Evolutionary conservation across 106 monocot species (phyloP), one percentile per base, ranked within the genome.

Genomic region (Dendrobium officinale): DNA sequence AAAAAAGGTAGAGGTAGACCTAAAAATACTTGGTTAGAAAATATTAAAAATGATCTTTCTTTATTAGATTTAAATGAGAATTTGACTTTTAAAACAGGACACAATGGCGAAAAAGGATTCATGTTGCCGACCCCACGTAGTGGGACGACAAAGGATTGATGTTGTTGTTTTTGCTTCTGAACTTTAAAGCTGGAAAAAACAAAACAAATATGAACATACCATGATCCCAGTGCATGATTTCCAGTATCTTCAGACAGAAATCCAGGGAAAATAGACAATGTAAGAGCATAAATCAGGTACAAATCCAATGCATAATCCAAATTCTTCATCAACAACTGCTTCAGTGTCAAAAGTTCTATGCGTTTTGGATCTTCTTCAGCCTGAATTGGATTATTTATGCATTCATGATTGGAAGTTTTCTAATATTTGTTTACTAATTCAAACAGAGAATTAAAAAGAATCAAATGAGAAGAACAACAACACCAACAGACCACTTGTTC

Each of bases 161-260:
- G 37, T 31, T 31, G 31, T 31, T 31, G 31, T 31, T 31, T 31
- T 31, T 31, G 31, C 31, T 31, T 31, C 1, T 31, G 51, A 9
- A 51, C 20, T 61, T 61, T 15, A 56, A 56, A 19, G 56, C 19
- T 56, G 13, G 20, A 58, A 58, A 15, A 15, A 13, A 19, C 2
- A 18, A 58, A 58, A 19, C 4, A 58, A 58, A 13, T 58, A 61
- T 4, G 0, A 61, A 24, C 67, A 72, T 77, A 90, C 90, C 87
- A 90, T 77, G 87, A 85, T 76, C 90, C 90, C 41, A 90, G 78
- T 27, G 77, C 77, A 73, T 90, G 90, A 6, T 81, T 72, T 81
- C 90, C 90, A 79, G 83, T 87, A 76, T 90, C 87, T 83, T 90
- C 90, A 0, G 90, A 87, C 45, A 90, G 67, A 75, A 90, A 90